These are phyloP conservation scores for Magnolia kwangsiensis DNA, from an alignment of 164 flowering plant genomes.

Conservation along the genomic window DNA sequence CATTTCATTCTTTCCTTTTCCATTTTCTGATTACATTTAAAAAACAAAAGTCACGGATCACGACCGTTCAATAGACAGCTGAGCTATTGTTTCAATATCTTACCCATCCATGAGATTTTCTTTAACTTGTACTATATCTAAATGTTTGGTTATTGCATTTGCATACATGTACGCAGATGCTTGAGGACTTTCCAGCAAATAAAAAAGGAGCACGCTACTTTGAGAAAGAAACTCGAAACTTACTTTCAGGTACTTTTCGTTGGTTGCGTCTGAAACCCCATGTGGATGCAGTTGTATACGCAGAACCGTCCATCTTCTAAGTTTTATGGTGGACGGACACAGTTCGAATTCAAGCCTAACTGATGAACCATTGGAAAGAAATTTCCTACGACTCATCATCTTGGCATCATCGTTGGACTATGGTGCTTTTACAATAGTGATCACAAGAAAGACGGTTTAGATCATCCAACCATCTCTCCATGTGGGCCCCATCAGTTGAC, in stretches of 20 bases:
- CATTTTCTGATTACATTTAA: no score
- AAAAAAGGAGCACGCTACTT: constrained; percentile 10
- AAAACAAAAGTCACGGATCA: no score
- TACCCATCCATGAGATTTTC: not conserved
- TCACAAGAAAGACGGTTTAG: no score
- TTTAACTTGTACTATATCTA: no score
- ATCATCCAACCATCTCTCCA: not conserved
- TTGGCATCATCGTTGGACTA: not conserved
- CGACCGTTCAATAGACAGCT: not conserved
- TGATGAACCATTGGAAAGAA: not conserved
- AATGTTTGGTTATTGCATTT: not conserved
- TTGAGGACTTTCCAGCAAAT: constrained; percentile 1
- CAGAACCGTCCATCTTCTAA: no score
- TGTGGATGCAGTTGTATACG: not conserved
- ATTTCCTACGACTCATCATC: not conserved
- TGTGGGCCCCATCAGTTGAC: not conserved
- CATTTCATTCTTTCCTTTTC: not conserved
- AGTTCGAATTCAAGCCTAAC: not conserved
- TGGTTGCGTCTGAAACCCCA: not conserved
- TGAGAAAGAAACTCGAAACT: constrained; percentile 11
- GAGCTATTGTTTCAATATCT: not conserved
- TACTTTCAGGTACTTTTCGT: constrained; percentile 3
- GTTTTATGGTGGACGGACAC: not conserved
- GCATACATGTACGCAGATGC: constrained; percentile 8
- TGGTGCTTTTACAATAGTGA: not conserved